phyloP scores from a whole-genome alignment of 306 rosid species.

The Crataegus laevigata region DNA sequence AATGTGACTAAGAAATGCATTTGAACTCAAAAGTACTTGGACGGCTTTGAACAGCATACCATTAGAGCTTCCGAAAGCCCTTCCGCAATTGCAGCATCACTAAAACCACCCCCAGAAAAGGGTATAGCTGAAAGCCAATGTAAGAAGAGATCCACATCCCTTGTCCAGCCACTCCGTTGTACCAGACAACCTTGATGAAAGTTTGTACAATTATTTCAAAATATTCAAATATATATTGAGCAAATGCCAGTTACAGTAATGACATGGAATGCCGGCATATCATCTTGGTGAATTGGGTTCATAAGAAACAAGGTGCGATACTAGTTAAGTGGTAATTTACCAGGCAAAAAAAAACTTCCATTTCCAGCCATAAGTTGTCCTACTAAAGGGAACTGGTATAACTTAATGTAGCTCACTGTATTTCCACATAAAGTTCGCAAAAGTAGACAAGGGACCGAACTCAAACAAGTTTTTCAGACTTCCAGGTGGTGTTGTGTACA shows the following conservation, averaged over 20 bases:
- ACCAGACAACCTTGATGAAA: constrained; percentile 64
- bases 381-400: neutral
- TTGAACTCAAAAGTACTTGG: neutral
- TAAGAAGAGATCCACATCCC: constrained; percentile 64
- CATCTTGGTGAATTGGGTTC: neutral
- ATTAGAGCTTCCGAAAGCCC: constrained; percentile 94
- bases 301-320: neutral
- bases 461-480: neutral
- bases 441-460: neutral
- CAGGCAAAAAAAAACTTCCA: neutral
- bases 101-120: constrained; percentile 85
- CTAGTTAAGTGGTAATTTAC: neutral
- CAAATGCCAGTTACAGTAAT: neutral
- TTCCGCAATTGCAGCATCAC: constrained; percentile 94
- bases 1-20: neutral
- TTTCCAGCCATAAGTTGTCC: neutral
- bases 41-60: constrained; percentile 37
- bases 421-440: neutral
- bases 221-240: neutral
- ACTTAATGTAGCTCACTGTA: neutral
- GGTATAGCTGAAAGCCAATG: constrained; percentile 73
- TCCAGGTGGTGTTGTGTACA: neutral
- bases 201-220: constrained; percentile 1
- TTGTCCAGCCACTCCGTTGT: constrained; percentile 89
- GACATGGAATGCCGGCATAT: neutral